Conservation (phyloP, 805 yeast genomes). For the Candida chilensis region DNA sequence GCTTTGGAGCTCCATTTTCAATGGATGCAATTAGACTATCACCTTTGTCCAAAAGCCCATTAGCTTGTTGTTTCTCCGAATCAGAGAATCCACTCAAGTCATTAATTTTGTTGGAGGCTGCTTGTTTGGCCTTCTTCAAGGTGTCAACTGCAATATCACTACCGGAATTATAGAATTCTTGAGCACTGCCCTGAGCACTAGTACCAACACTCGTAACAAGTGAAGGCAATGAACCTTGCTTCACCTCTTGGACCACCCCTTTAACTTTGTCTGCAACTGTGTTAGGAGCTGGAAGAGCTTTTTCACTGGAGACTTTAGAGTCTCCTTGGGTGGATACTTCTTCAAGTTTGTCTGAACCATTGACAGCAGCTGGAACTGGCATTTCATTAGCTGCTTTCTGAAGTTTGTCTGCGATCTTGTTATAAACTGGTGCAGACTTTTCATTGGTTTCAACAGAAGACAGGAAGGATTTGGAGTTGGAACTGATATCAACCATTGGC, state of each 20-base stretch:
- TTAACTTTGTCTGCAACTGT: conserved; percentile 6
- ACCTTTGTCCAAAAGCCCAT: too few relatives aligned
- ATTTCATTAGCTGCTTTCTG: conserved; percentile 1
- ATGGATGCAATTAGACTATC: too few relatives aligned
- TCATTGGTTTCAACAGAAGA: neutral
- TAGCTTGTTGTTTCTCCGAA: too few relatives aligned
- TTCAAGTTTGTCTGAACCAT: neutral
- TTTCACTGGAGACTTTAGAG: conserved; percentile 1
- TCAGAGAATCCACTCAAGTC: too few relatives aligned
- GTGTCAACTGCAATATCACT: too few relatives aligned
- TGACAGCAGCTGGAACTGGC: neutral
- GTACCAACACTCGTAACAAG: too few relatives aligned
- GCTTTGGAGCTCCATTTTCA: too few relatives aligned
- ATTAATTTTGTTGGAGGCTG: too few relatives aligned
- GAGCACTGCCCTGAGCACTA: too few relatives aligned
- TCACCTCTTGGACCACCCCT: conserved; percentile 8
- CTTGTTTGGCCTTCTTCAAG: too few relatives aligned
- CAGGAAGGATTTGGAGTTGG: conserved; percentile 1
- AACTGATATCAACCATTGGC: conserved; percentile 3
- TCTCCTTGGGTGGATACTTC: neutral
- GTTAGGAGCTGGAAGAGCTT: neutral
- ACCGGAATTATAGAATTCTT: too few relatives aligned
- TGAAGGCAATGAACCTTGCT: too few relatives aligned
- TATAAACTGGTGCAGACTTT: neutral
- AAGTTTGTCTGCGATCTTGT: conserved; percentile 1